Percentiles rank a stretch among this genome's conserved stretches.
Conservation (phyloP, 192 early-diverging fungal species). For the Coemansia sp. region DNA sequence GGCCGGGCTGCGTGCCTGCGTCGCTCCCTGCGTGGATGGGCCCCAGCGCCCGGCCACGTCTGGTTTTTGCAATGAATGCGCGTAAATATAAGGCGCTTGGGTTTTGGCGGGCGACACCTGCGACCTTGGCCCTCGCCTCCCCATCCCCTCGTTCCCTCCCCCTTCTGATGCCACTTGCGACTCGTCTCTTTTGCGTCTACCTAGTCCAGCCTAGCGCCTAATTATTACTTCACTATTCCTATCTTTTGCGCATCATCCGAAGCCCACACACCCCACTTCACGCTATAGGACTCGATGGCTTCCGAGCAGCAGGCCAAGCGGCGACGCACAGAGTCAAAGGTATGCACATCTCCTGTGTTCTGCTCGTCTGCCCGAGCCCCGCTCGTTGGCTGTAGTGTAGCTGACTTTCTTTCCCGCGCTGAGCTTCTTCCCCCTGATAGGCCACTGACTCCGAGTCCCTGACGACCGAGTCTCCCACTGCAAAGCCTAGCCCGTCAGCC, state of each 20-base stretch:
- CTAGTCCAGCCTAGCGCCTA: neutral
- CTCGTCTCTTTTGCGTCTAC: slow-evolving; percentile 13
- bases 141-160: slow-evolving; percentile 13
- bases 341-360: slow-evolving; percentile 18
- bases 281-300: slow-evolving; percentile 38
- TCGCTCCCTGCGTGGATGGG: slow-evolving; percentile 7
- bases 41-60: neutral
- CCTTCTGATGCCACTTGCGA: slow-evolving; percentile 8
- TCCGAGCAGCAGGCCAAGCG: slow-evolving; percentile 46
- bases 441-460: slow-evolving; percentile 37
- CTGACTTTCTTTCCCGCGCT: too few species aligned
- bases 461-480: slow-evolving; percentile 23
- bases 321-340: slow-evolving; percentile 47
- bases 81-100: slow-evolving; percentile 13
- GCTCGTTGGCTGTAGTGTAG: too few species aligned
- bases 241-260: slow-evolving; percentile 10
- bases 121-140: slow-evolving; percentile 6
- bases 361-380: too few species aligned
- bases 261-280: neutral
- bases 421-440: too few species aligned
- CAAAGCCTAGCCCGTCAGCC: slow-evolving; percentile 18
- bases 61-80: slow-evolving; percentile 12
- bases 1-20: slow-evolving; percentile 2
- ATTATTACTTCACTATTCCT: slow-evolving; percentile 16
- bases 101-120: slow-evolving; percentile 26